Conservation (phyloP, 208 protist species). For the Trypanosoma conorhini region DNA sequence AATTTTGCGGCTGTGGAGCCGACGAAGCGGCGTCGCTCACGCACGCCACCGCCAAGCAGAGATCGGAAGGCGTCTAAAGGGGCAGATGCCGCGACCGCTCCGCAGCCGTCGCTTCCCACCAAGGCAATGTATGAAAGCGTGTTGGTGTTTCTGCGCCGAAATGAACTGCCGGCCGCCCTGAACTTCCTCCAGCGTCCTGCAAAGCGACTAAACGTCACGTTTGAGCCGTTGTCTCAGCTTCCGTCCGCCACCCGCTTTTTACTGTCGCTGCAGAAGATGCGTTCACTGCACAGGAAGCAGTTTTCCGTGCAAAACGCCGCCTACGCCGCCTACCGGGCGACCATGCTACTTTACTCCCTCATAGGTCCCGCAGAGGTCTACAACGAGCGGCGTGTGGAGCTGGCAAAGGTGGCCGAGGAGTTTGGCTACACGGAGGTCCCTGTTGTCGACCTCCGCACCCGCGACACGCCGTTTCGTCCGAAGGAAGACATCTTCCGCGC, state of each 20-base stretch:
- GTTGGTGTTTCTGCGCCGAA: slow-evolving; percentile 59
- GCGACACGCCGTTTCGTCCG: slow-evolving; percentile 69
- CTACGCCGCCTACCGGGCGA: slow-evolving; percentile 62
- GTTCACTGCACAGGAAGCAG: slow-evolving; percentile 58
- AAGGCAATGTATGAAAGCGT: slow-evolving; percentile 44
- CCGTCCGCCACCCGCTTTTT: slow-evolving; percentile 35
- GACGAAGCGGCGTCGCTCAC: slow-evolving; percentile 5
- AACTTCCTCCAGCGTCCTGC: slow-evolving; percentile 28
- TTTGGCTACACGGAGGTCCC: slow-evolving; percentile 72
- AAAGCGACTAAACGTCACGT: slow-evolving; percentile 26
- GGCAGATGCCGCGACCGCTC: not conserved
- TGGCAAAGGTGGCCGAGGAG: slow-evolving; percentile 62
- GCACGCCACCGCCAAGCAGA: not conserved
- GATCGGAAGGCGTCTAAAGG: slow-evolving; percentile 3
- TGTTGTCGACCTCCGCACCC: slow-evolving; percentile 71
- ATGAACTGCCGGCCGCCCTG: slow-evolving; percentile 49
- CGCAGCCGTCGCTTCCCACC: not conserved
- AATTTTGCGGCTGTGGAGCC: slow-evolving; percentile 8
- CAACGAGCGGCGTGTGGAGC: slow-evolving; percentile 45
- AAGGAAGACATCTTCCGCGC: slow-evolving; percentile 75
- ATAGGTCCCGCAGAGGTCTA: slow-evolving; percentile 61
- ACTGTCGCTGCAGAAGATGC: slow-evolving; percentile 54
- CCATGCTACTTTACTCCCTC: slow-evolving; percentile 69
- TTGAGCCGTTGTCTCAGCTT: slow-evolving; percentile 22
- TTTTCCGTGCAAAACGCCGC: slow-evolving; percentile 61